These are phyloP conservation scores for Prunus kanzakura DNA, from an alignment of 306 rosid genomes.

Conservation along the genomic window DNA sequence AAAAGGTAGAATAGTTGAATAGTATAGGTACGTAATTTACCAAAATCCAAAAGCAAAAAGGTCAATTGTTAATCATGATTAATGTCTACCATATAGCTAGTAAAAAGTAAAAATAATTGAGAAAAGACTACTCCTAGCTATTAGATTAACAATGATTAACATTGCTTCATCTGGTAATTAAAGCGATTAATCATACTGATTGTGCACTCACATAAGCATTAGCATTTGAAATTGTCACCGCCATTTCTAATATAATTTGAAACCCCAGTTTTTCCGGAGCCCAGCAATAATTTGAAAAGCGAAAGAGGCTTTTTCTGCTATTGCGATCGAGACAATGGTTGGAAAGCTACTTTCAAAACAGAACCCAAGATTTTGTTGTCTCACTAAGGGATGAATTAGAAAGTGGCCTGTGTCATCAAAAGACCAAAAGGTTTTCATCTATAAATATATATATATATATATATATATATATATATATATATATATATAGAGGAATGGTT, in stretches of 20 bases:
- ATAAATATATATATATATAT: no score
- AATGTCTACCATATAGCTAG: neutral
- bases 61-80: neutral
- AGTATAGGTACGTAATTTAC: neutral
- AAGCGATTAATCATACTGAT: neutral
- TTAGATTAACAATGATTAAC: neutral
- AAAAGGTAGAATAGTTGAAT: neutral
- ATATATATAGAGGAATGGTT: no score
- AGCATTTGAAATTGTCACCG: neutral
- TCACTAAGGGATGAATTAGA: constrained; percentile 26
- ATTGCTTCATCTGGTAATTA: neutral
- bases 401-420: constrained; percentile 25
- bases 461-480: no score
- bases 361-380: constrained; percentile 45
- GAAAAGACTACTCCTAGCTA: neutral
- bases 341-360: constrained; percentile 42
- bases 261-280: neutral
- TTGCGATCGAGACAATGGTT: constrained; percentile 26
- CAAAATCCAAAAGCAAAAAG: neutral
- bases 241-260: neutral
- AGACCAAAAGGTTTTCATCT: constrained; percentile 4
- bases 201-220: neutral
- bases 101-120: neutral
- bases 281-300: no score
- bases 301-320: constrained; percentile 16